These are phyloP conservation scores for Ophiostoma piceae DNA, from an alignment of 2,329 filamentous ascomycete species.

Conservation along the genomic window DNA sequence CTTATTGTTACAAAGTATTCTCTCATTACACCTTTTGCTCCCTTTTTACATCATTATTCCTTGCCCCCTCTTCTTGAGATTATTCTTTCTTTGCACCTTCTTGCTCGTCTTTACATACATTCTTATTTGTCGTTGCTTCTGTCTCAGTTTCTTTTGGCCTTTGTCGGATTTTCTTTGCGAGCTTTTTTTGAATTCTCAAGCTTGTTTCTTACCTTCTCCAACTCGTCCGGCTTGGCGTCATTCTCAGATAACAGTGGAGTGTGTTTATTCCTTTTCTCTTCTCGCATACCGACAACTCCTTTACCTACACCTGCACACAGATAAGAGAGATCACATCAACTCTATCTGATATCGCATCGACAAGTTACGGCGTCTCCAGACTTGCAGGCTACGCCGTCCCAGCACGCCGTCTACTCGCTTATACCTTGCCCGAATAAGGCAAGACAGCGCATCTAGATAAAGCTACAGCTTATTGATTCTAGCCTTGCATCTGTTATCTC, in stretches of 20 bases:
- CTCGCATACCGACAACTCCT: not conserved
- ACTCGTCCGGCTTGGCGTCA: not conserved
- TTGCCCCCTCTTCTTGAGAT: not conserved
- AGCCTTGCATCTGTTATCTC: not conserved
- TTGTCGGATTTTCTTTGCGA: not conserved
- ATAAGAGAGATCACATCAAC: not conserved
- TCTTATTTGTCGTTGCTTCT: not conserved
- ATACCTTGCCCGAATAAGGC: not conserved
- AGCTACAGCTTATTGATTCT: not conserved
- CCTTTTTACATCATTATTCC: too few relatives aligned
- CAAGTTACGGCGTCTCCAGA: slow-evolving; percentile 18
- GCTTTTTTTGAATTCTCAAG: too few relatives aligned
- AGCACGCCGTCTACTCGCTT: slow-evolving; percentile 18
- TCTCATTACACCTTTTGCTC: not conserved
- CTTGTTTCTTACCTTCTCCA: not conserved
- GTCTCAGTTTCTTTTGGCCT: not conserved
- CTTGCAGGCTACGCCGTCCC: slow-evolving; percentile 17
- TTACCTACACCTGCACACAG: not conserved
- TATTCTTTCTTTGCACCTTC: not conserved
- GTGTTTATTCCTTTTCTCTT: not conserved
- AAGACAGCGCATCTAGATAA: not conserved
- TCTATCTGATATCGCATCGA: not conserved
- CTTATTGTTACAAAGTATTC: not conserved
- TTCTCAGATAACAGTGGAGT: not conserved
- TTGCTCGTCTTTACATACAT: not conserved